Base-by-base conservation (phyloP, 202 grass and related monocot genomes). In the Digitaria exilis region DNA sequence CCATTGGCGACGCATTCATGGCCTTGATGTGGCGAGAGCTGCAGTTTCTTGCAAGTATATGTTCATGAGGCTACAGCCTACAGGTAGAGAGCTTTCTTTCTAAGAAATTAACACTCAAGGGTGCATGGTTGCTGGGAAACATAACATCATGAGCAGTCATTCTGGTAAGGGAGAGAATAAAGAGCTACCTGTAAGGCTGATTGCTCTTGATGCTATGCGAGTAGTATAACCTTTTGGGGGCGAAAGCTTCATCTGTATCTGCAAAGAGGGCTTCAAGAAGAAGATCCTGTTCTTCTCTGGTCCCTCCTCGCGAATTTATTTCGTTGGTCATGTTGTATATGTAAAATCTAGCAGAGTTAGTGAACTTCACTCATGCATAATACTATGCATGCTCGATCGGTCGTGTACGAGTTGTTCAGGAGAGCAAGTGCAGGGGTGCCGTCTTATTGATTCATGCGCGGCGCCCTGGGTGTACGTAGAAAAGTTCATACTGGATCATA, bases 91-190 rank as follows among this genome's bases (percentile, higher is more conserved):
- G 60, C 30, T 75, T 30, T 22, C 55, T 67, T 9, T 39, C 37
- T 58, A 73, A 65, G 77, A 25, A 73, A n/a, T n/a, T n/a, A n/a
- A 60, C 69, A 55, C 35, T 62, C 16, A 15, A 13, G 59, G 26
- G 2, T 49, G 42, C 16, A 62, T 57, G 79, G 73, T 82, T 80
- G 69, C 64, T 82, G 69, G 72, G 52, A 52, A 63, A 89, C 96
- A 99, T 99, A 99, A 88, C 85, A 99, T 99, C 96, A 99, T 88
- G 93, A 99, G 91, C 96, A 96, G 91, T 99, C 96, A 99, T 83
- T 96, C 96, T 96, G 77, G 59, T 76, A 63, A 61, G 26, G 46
- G 82, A 82, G 68, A 83, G 80, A 71, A 16, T 28, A 9, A n/a
- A n/a, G n/a, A 11, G 16, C 18, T 48, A 73, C 45, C 41, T 76